Base-by-base conservation (phyloP, 768 basidiomycete species). In the Boletus vinaceobasis region DNA sequence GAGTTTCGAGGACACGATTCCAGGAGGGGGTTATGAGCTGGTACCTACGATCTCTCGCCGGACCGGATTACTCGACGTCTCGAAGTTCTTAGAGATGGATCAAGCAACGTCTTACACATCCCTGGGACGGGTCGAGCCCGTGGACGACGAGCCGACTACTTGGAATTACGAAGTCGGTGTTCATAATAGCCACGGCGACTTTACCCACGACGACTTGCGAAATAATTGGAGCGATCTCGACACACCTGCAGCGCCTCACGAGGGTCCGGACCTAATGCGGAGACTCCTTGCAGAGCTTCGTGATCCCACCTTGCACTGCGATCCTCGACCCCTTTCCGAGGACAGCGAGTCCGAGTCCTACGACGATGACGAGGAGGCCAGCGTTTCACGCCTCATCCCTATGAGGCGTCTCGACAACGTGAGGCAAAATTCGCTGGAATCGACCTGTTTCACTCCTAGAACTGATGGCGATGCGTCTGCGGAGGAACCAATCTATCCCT, bases 251-350 rank as follows among this genome's bases (percentile, higher is more conserved):
- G 21, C n/a, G 5, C 14, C 44, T 37, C 29, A 49, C 9, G 52
- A 43, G 5, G 49, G 49, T 10, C 9, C 3, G 26, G 52, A 59
- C 23, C 10, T 57, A 3, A 67, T 67, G 60, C 51, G 46, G 4
- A 52, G 21, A 26, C 39, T 65, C 3, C 60, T 62, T 17, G 38
- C 36, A n/a, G 53, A 55, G 13, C 58, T 65, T n/a, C 52, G 60
- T 2, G 54, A 67, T 29, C 51, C 54, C 35, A 5, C 9, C 10
- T 3, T 65, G 33, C 52, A 67, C 15, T 46, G 26, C 9, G 35
- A 4, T 7, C 53, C 60, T 36, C 49, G 35, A 2, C 1, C 39
- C 5, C 27, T 57, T 6, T 53, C 48, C 21, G 55, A 61, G 26
- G 52, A 56, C 19, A 48, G 38, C 44, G 59, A 56, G 2, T 49